Evolutionary conservation across 139 green algal species (phyloP).

Genomic region (Tetraselmis chui): DNA sequence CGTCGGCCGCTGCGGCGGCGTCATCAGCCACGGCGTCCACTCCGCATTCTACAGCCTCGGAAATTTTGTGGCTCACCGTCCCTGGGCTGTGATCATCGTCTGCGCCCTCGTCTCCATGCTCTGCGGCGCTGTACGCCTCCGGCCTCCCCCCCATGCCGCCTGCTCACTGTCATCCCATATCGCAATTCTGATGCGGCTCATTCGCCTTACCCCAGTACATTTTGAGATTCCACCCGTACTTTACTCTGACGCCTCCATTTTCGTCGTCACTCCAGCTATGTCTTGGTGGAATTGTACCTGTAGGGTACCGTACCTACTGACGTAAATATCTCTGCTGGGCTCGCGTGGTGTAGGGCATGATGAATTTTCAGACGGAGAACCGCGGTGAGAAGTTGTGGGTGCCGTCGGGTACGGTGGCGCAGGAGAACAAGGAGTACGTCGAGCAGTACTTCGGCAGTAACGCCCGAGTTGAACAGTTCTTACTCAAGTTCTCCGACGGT

Average conservation of each 20-base stretch:
- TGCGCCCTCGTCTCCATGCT: background rate
- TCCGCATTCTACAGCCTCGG: background rate
- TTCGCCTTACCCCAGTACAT: too few relatives aligned
- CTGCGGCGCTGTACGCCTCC: background rate
- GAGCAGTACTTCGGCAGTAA: background rate
- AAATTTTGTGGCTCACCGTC: background rate
- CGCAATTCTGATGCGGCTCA: too few relatives aligned
- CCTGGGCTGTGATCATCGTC: background rate
- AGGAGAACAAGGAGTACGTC: background rate
- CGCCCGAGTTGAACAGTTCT: background rate
- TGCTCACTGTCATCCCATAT: too few relatives aligned
- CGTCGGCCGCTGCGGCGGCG: background rate
- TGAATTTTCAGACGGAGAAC: background rate
- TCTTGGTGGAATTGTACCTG: too few relatives aligned
- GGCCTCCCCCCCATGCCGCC: too few relatives aligned
- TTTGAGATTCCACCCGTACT: too few relatives aligned
- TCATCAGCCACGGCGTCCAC: background rate
- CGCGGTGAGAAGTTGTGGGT: background rate
- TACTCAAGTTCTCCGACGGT: background rate
- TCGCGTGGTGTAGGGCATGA: background rate
- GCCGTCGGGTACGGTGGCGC: background rate
- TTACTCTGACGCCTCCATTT: too few relatives aligned
- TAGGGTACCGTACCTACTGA: too few relatives aligned
- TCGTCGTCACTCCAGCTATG: too few relatives aligned
- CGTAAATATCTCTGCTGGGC: too few relatives aligned